These are phyloP conservation scores for Eimeria brunetti DNA, from an alignment of 169 alveolate species.

Conservation along the genomic window DNA sequence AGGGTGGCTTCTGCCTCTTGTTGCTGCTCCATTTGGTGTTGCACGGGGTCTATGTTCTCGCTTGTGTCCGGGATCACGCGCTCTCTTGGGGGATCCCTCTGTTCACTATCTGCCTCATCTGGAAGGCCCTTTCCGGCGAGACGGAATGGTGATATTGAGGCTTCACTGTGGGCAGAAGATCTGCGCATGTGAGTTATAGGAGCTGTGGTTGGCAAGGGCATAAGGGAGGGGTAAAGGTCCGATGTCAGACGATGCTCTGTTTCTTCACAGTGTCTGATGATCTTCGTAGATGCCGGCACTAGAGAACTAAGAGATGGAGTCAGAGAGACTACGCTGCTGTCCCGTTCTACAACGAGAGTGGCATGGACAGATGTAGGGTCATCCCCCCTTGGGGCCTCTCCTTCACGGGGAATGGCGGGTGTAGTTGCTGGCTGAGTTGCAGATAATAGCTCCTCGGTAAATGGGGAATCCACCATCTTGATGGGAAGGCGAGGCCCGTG, in stretches of 20 bases:
- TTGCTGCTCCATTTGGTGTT: conserved; percentile 31
- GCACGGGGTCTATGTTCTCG: conserved; percentile 30
- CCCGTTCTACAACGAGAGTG: neutral
- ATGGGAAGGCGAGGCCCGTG: conserved; percentile 11
- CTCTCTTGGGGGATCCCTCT: neutral
- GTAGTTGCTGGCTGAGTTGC: conserved; percentile 52
- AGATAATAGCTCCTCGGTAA: conserved; percentile 5
- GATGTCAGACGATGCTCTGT: neutral
- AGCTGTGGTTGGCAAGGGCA: conserved; percentile 4
- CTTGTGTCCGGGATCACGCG: neutral
- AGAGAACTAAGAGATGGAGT: neutral
- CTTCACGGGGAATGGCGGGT: neutral
- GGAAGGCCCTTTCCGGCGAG: neutral
- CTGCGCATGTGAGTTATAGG: conserved; percentile 9
- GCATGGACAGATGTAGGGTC: neutral
- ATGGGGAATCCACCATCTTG: conserved; percentile 42
- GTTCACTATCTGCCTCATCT: neutral
- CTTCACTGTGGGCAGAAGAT: conserved; percentile 34
- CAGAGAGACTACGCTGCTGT: conserved; percentile 14
- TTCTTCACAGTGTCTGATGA: neutral
- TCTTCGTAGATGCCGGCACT: neutral
- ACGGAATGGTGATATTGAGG: conserved; percentile 40
- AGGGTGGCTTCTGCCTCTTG: neutral
- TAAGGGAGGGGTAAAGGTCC: conserved; percentile 47
- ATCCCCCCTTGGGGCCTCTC: neutral